A percentile compares a stretch with the other conserved stretches of the same genome.
phyloP scores from a whole-genome alignment of 257 asterid genomes.

The Nicotiana otophora region DNA sequence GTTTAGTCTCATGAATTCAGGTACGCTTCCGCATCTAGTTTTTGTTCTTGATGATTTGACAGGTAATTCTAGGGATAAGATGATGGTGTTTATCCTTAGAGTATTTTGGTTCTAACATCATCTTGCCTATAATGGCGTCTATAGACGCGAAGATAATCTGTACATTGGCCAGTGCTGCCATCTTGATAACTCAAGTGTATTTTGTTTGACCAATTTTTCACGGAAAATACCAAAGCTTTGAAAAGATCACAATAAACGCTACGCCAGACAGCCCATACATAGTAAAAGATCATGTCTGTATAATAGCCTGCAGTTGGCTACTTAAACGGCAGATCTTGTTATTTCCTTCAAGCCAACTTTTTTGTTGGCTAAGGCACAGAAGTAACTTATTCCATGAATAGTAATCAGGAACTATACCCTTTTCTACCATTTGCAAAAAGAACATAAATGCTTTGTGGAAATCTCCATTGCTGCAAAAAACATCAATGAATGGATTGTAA shows the following conservation, averaged over 20 bases:
- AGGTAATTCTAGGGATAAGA: no score
- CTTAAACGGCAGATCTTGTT: conserved; percentile 15
- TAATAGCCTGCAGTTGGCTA: conserved; percentile 24
- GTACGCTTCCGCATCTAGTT: no score
- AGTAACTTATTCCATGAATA: conserved; percentile 48
- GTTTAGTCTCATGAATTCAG: no score
- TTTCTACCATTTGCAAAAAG: conserved; percentile 57
- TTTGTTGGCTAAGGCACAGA: conserved; percentile 21
- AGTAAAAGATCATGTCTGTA: conserved; percentile 14
- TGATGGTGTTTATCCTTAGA: no score
- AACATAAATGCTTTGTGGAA: conserved; percentile 37
- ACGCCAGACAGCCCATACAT: neutral
- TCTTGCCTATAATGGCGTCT: no score
- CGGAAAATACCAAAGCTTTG: neutral
- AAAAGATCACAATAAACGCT: neutral
- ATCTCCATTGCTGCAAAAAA: conserved; percentile 38
- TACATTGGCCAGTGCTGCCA: neutral
- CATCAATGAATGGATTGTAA: conserved; percentile 36
- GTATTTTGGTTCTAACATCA: no score
- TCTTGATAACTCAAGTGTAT: neutral
- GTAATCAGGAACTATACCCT: conserved; percentile 44
- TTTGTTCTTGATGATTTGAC: no score
- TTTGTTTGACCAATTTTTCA: neutral
- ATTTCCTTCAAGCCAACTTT: conserved; percentile 20
- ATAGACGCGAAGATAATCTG: no score